Evolutionary conservation across 305 asterid genomes (phyloP).

Genomic region (Fraxinus nigra): DNA sequence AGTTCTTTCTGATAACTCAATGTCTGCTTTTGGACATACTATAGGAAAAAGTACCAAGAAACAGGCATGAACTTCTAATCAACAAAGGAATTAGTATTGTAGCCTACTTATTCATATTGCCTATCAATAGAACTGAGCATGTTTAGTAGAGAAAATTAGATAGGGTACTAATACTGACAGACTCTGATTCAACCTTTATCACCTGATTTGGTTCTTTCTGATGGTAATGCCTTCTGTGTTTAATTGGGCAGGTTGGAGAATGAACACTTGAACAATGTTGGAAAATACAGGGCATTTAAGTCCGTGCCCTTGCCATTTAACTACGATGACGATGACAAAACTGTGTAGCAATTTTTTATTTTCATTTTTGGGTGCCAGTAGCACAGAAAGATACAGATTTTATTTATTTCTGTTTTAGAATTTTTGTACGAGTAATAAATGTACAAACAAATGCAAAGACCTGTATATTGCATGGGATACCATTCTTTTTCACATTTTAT

Average conservation of each 20-base stretch:
- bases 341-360: background rate
- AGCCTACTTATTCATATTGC: background rate
- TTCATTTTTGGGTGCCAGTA: background rate
- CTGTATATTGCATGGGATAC: background rate
- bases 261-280: slow-evolving; percentile 48
- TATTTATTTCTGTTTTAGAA: background rate
- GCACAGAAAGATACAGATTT: background rate
- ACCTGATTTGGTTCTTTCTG: background rate
- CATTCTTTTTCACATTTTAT: background rate
- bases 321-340: slow-evolving; percentile 34
- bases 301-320: slow-evolving; percentile 45
- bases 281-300: slow-evolving; percentile 40
- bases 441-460: background rate
- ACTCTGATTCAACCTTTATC: background rate
- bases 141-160: background rate
- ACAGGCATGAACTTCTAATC: background rate
- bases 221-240: background rate
- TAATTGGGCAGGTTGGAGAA: slow-evolving; percentile 40
- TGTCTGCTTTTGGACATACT: background rate
- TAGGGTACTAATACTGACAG: background rate
- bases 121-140: background rate
- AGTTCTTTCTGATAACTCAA: background rate
- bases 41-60: background rate
- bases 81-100: background rate
- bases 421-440: background rate